Base-by-base conservation (phyloP, 805 yeast genomes). In the Kuraishia capsulata region DNA sequence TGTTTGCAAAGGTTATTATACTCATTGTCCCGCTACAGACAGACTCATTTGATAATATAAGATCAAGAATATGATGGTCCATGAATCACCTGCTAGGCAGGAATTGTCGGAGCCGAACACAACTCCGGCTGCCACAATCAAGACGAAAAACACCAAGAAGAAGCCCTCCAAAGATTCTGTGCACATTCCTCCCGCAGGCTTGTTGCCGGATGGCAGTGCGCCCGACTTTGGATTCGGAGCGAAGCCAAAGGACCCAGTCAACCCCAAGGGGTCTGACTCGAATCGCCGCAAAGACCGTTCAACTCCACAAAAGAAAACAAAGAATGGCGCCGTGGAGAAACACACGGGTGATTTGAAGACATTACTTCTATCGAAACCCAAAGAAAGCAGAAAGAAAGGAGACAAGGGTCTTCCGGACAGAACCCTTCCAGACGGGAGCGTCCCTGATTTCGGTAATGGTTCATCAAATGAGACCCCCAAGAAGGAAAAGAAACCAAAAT, bases 181-280 rank as follows among this genome's bases (percentile, higher is more conserved):
- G 8, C 17, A 6, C 30, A 20, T 35, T n/a, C 37, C 37, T 4
- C 31, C 37, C 5, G 16, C 24, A n/a, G 21, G 30, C 5, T 18
- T 20, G 9, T 31, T 35, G 5, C 37, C 37, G 14, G 37, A 35
- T 25, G 37, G 37, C 4, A 25, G 31, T 4, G 16, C n/a, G 21
- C 37, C 37, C 19, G 30, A 35, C n/a, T 35, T 35, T 35, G 37
- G 37, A 6, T 21, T 6, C 31, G 23, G 34, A 10, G 34, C 8
- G 6, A 9, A n/a, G 8, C n/a, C n/a, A n/a, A n/a, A n/a, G n/a
- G n/a, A n/a, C n/a, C n/a, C n/a, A n/a, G n/a, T n/a, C n/a, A n/a
- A n/a, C n/a, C n/a, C n/a, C n/a, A n/a, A n/a, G n/a, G n/a, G n/a
- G n/a, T n/a, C n/a, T n/a, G n/a, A n/a, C n/a, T n/a, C n/a, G n/a